Conservation (phyloP, 306 rosid genomes). For the Gillenia trifoliata region DNA sequence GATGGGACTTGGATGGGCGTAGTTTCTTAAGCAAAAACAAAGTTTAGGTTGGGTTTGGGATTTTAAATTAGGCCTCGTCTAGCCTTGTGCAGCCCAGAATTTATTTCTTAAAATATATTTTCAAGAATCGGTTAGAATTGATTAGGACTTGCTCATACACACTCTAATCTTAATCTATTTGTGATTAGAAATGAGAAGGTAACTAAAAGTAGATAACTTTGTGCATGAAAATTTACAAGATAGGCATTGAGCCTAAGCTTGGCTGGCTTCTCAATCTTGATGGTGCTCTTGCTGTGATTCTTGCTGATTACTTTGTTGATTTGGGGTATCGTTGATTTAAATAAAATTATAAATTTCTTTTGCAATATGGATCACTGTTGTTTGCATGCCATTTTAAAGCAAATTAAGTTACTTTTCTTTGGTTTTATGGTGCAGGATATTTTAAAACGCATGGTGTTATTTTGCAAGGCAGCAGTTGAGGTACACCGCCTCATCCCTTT, state of each 20-base stretch:
- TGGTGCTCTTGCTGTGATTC: background rate
- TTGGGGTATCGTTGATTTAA: background rate
- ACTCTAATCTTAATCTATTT: background rate
- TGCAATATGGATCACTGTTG: conserved; percentile 5
- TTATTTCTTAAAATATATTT: background rate
- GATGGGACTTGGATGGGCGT: background rate
- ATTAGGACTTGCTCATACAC: background rate
- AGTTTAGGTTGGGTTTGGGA: background rate
- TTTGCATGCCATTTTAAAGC: conserved; percentile 22
- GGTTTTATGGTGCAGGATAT: conserved; percentile 64
- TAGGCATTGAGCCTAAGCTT: background rate
- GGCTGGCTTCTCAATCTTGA: background rate
- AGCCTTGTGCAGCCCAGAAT: background rate
- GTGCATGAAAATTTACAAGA: background rate
- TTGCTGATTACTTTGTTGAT: background rate
- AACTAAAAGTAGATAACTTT: background rate
- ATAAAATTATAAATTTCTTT: background rate
- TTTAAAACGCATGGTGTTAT: conserved; percentile 79
- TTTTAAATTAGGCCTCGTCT: background rate
- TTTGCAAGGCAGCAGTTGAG: conserved; percentile 96
- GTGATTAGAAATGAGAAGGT: background rate
- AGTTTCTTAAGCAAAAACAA: background rate
- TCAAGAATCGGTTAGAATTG: background rate
- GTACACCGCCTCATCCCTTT: conserved; percentile 32
- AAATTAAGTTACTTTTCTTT: conserved; percentile 23